A percentile compares a stretch with the other conserved stretches of the same genome.
Conservation (phyloP, 2,329 filamentous ascomycete genomes). For the Diplodia sapinea region DNA sequence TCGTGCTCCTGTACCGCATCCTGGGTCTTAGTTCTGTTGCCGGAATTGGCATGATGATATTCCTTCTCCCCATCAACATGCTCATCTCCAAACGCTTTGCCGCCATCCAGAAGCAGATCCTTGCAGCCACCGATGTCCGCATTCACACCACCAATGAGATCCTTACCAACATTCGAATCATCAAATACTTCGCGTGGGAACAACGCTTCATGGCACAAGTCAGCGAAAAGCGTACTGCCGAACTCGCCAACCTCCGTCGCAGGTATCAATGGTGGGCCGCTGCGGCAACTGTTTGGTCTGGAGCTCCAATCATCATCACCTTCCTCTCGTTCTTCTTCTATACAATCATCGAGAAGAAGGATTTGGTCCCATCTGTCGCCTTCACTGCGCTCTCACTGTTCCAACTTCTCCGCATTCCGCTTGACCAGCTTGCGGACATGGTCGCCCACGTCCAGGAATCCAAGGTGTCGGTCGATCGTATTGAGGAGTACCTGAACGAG, state of each 20-base stretch:
- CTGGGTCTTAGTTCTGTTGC: slow-evolving; percentile 93
- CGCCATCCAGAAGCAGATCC: slow-evolving; percentile 85
- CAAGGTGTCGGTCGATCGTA: slow-evolving; percentile 94
- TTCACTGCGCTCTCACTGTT: slow-evolving; percentile 97
- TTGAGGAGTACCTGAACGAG: slow-evolving; percentile 91
- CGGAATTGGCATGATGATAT: slow-evolving; percentile 85
- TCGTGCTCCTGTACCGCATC: slow-evolving; percentile 83
- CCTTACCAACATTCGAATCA: slow-evolving; percentile 95
- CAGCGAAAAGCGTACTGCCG: slow-evolving; percentile 81
- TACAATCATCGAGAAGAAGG: slow-evolving; percentile 86
- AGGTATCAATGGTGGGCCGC: slow-evolving; percentile 91
- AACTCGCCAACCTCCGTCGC: slow-evolving; percentile 77
- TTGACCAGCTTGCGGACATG: slow-evolving; percentile 98
- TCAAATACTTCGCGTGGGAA: slow-evolving; percentile 99
- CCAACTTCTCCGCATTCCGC: slow-evolving; percentile 86
- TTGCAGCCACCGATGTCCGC: slow-evolving; percentile 90
- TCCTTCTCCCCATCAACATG: slow-evolving; percentile 90
- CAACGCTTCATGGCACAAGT: slow-evolving; percentile 85
- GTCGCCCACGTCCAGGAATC: slow-evolving; percentile 97
- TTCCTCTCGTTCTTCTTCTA: slow-evolving; percentile 96
- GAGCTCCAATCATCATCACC: slow-evolving; percentile 91
- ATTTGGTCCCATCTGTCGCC: slow-evolving; percentile 86
- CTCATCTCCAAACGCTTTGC: slow-evolving; percentile 85
- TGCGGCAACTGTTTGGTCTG: slow-evolving; percentile 95
- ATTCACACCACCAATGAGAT: slow-evolving; percentile 98